Base-by-base conservation (phyloP, 1,139 yeast species). In the Suhomyces bribrorum region DNA sequence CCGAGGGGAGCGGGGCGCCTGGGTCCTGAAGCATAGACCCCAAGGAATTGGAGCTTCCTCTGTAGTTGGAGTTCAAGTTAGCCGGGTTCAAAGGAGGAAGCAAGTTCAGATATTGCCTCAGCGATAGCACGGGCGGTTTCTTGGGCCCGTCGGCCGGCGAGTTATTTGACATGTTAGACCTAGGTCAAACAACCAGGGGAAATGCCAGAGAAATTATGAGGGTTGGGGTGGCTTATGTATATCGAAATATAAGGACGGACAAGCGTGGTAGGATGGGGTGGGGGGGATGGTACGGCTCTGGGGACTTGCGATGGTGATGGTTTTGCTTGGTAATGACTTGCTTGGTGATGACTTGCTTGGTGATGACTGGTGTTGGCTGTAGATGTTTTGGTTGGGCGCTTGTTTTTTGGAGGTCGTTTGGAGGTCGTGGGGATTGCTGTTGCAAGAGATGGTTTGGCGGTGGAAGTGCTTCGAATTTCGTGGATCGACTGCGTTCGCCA, bases 41-140 rank as follows among this genome's bases (percentile, higher is more conserved):
- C 23, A 20, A 20, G 23, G 23, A 20, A 20, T 20, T 20, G 23
- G 23, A 8, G 11, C 23, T 20, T 3, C 23, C 11, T 20, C 23
- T 16, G 26, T 17, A 18, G 5, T 30, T 17, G 0, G 36, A 32
- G 7, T 33, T 22, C 11, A 38, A 24, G 17, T 32, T 36, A 27
- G 43, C 23, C 11, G 28, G 38, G 12, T 39, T 39, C 14, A 40
- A 30, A n/a, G 42, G 44, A 2, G 44, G 44, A 9, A 44, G 43
- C 28, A 36, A 26, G 18, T 36, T 39, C 30, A 39, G 35, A 18
- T 30, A 32, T 20, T 22, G 37, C 13, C 36, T 18, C 34, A 34
- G 41, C 7, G 37, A 14, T 9, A 38, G 31, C 7, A 31, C 36
- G 7, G 41, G 41, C 2, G 41, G 37, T 14, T 20, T 20, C 11